Conservation (phyloP, 805 yeast species). For the Metschnikowia lunata region DNA sequence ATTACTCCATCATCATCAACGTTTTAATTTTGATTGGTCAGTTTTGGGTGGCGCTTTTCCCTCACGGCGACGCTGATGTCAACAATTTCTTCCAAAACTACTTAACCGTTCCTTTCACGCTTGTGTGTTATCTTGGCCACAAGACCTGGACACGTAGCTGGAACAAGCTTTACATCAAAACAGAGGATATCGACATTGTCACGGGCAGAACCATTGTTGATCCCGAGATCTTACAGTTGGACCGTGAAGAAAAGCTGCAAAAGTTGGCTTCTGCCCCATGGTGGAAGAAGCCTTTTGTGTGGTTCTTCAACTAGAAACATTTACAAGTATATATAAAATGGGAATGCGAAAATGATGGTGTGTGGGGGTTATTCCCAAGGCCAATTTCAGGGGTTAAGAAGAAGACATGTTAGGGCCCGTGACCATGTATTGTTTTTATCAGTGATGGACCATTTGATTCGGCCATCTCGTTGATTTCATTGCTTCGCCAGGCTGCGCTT, state of each 20-base stretch:
- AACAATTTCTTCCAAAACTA: constrained; percentile 28
- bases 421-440: too few species aligned
- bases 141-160: constrained; percentile 21
- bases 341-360: background rate
- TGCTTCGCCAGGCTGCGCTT: too few species aligned
- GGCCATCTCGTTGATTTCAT: too few species aligned
- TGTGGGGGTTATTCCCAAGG: too few species aligned
- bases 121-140: constrained; percentile 23
- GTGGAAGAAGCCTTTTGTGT: constrained; percentile 15
- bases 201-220: constrained; percentile 22
- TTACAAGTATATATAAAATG: constrained; percentile 1
- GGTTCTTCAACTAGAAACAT: constrained; percentile 15
- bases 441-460: too few species aligned
- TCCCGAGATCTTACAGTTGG: constrained; percentile 22
- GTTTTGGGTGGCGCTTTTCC: constrained; percentile 43
- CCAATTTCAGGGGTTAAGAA: too few species aligned
- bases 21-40: constrained; percentile 37
- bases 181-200: constrained; percentile 21
- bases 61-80: constrained; percentile 22
- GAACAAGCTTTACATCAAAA: constrained; percentile 18
- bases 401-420: too few species aligned
- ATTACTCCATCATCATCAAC: constrained; percentile 28
- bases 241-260: constrained; percentile 19
- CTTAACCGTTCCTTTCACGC: constrained; percentile 23
- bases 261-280: constrained; percentile 14